phyloP scores from a whole-genome alignment of 768 basidiomycete species.

The Kwoniella sp. region DNA sequence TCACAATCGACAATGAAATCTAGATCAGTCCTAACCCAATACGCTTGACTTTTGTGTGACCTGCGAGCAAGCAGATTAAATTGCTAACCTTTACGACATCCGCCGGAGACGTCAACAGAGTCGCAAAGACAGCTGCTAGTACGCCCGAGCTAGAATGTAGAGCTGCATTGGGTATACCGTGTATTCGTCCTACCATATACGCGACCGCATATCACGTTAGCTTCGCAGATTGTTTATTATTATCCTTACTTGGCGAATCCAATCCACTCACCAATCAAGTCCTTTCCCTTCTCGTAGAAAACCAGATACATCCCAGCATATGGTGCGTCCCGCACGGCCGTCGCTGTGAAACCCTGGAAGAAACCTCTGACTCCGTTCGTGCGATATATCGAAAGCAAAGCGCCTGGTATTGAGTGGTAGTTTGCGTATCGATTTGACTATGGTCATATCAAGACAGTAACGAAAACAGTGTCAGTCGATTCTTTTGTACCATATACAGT shows the following conservation, averaged over 20 bases:
- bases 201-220: background rate
- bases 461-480: background rate
- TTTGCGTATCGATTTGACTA: constrained; percentile 49
- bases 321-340: constrained; percentile 89
- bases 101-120: constrained; percentile 84
- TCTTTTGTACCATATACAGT: too few species aligned
- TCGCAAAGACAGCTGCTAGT: constrained; percentile 79
- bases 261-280: constrained; percentile 64
- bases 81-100: constrained; percentile 81
- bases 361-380: constrained; percentile 71
- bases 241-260: background rate
- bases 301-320: constrained; percentile 89
- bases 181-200: constrained; percentile 11
- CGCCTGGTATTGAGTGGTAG: constrained; percentile 44
- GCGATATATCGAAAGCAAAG: constrained; percentile 49
- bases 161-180: constrained; percentile 47
- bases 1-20: background rate
- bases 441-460: background rate
- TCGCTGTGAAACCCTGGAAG: constrained; percentile 81
- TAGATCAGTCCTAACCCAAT: too few species aligned
- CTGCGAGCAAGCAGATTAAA: too few species aligned
- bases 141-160: constrained; percentile 61
- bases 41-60: too few species aligned
- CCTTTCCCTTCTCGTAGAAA: constrained; percentile 84
- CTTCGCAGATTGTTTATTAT: background rate